Conservation (phyloP, 768 basidiomycete species). For the Strobilomyces confusus region DNA sequence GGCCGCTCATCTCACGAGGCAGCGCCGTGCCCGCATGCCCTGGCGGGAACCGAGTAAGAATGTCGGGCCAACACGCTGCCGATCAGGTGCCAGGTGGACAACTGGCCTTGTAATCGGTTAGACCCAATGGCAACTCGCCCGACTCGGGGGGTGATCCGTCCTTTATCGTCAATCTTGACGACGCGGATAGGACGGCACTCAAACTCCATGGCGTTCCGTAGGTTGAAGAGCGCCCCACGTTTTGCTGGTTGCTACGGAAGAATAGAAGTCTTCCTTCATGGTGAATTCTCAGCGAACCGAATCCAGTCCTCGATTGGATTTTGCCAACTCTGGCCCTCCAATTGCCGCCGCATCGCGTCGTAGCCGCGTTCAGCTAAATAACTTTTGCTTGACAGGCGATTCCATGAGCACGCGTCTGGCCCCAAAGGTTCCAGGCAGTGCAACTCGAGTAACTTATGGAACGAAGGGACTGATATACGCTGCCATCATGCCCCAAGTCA, state of each 20-base stretch:
- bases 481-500: slow-evolving; percentile 12
- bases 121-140: background rate
- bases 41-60: slow-evolving; percentile 19
- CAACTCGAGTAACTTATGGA: background rate
- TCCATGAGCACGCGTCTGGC: slow-evolving; percentile 9
- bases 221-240: slow-evolving; percentile 20
- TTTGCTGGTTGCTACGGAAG: slow-evolving; percentile 31
- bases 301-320: slow-evolving; percentile 10
- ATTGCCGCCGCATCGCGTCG: slow-evolving; percentile 14
- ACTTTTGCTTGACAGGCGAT: slow-evolving; percentile 7
- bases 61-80: slow-evolving; percentile 17
- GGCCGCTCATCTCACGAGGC: slow-evolving; percentile 18
- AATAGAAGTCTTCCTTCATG: slow-evolving; percentile 30
- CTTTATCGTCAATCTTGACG: slow-evolving; percentile 1
- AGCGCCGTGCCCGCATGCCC: slow-evolving; percentile 2
- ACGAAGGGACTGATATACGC: slow-evolving; percentile 1
- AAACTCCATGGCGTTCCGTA: slow-evolving; percentile 25
- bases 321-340: slow-evolving; percentile 11
- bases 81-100: slow-evolving; percentile 12
- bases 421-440: slow-evolving; percentile 1
- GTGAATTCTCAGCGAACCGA: slow-evolving; percentile 19
- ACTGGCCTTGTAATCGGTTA: background rate
- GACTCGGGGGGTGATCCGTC: background rate
- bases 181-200: slow-evolving; percentile 20
- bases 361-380: background rate